Conservation (phyloP, 148 eudicot species). For the Chenopodium suecicum region DNA sequence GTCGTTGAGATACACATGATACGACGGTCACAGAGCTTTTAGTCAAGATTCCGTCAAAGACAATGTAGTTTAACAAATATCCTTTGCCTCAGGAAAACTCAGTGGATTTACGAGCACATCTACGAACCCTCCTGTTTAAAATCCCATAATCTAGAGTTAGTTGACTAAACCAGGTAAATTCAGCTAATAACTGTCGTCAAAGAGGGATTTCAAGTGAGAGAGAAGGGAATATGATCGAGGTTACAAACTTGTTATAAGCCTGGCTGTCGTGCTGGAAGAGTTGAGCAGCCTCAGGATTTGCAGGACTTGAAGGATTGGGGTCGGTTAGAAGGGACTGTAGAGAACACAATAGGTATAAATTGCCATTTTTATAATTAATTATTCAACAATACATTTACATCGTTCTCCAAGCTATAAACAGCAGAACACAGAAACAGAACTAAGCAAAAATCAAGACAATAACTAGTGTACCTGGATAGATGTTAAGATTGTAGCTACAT, state of each 20-base stretch:
- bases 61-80: not conserved
- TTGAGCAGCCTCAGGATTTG: conserved; percentile 43
- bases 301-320: conserved; percentile 43
- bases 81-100: conserved; percentile 29
- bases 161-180: not conserved
- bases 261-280: conserved; percentile 36
- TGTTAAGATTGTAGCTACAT: conserved; percentile 39
- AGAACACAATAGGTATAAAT: conserved; percentile 9
- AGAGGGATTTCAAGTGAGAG: not conserved
- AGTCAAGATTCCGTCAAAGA: conserved; percentile 12
- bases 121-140: conserved; percentile 40
- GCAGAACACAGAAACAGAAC: not conserved
- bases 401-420: not conserved
- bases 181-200: not conserved
- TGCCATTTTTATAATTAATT: not conserved
- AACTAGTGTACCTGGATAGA: conserved; percentile 33
- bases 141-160: conserved; percentile 13
- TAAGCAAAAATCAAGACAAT: not conserved
- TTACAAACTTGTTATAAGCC: conserved; percentile 41
- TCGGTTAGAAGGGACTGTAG: conserved; percentile 40
- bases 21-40: conserved; percentile 9
- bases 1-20: conserved; percentile 1
- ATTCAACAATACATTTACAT: not conserved
- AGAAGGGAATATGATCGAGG: conserved; percentile 1
- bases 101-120: conserved; percentile 45